Conservation (phyloP, 768 basidiomycete genomes). For the Piloderma croceum region DNA sequence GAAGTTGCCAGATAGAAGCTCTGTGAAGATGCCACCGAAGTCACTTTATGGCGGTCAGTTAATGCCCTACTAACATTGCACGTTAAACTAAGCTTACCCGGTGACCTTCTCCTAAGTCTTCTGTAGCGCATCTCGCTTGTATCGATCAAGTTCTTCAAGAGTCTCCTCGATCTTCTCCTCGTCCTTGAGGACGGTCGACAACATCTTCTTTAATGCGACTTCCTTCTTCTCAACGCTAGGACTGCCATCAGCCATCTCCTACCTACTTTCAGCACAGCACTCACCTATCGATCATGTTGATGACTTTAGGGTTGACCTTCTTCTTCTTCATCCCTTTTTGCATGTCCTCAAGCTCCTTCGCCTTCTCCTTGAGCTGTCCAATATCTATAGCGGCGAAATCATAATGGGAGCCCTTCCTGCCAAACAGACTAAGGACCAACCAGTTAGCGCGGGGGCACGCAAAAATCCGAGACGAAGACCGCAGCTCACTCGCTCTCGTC, state of each 20-base stretch:
- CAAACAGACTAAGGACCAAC: too few species aligned
- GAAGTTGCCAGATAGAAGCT: conserved; percentile 92
- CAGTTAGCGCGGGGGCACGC: too few species aligned
- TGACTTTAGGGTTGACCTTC: conserved; percentile 91
- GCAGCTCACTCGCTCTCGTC: conserved; percentile 88
- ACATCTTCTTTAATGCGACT: conserved; percentile 77
- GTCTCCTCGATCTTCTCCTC: conserved; percentile 94
- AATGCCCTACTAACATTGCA: too few species aligned
- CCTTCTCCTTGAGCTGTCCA: conserved; percentile 50
- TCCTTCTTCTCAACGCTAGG: conserved; percentile 92
- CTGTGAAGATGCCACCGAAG: conserved; percentile 94
- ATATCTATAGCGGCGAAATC: conserved; percentile 72
- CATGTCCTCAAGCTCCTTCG: conserved; percentile 65
- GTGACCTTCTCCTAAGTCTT: conserved; percentile 97
- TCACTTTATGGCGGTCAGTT: conserved; percentile 48
- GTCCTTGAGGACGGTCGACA: conserved; percentile 83
- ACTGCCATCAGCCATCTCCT: neutral
- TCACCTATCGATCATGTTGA: conserved; percentile 97
- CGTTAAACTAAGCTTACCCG: conserved; percentile 61
- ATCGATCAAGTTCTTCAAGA: conserved; percentile 86
- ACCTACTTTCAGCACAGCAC: neutral
- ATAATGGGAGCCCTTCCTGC: conserved; percentile 73
- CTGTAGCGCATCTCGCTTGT: conserved; percentile 88
- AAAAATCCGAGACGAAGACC: too few species aligned
- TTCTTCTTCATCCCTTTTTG: conserved; percentile 91